These are phyloP conservation scores for Agaricus blazei DNA, from an alignment of 768 basidiomycete genomes.

Conservation along the genomic window DNA sequence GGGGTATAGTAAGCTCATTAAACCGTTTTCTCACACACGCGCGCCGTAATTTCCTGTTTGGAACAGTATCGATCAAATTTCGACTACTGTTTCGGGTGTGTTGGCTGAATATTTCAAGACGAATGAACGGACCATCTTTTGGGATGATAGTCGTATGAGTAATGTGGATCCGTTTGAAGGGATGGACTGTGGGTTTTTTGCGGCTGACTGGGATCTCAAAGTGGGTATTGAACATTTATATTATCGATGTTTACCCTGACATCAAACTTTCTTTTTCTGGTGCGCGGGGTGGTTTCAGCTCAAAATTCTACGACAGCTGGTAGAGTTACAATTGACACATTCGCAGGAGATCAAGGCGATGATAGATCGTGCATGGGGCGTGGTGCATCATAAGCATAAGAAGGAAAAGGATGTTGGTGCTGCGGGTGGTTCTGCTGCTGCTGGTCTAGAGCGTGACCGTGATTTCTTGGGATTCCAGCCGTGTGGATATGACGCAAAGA, in stretches of 20 bases:
- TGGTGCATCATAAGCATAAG: constrained; percentile 80
- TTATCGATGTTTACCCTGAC: constrained; percentile 1
- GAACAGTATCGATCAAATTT: constrained; percentile 74
- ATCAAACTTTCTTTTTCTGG: neutral
- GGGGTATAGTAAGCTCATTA: constrained; percentile 8
- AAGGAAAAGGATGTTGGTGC: constrained; percentile 61
- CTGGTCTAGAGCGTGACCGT: constrained; percentile 49
- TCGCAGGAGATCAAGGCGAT: constrained; percentile 59
- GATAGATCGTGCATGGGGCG: constrained; percentile 86
- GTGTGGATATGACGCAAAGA: constrained; percentile 69
- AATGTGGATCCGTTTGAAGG: constrained; percentile 74
- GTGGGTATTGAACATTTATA: constrained; percentile 27
- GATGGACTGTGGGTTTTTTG: constrained; percentile 70
- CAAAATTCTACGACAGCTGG: constrained; percentile 76
- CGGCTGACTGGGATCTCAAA: constrained; percentile 79
- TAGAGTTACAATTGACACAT: constrained; percentile 78
- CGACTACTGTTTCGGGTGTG: constrained; percentile 63
- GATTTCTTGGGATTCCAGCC: constrained; percentile 63
- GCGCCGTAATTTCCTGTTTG: neutral
- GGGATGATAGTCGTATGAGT: constrained; percentile 61
- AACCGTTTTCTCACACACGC: neutral
- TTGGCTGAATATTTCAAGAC: constrained; percentile 70
- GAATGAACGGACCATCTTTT: constrained; percentile 72
- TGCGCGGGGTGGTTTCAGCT: constrained; percentile 41
- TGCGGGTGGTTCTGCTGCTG: constrained; percentile 55